Evolutionary conservation across 257 asterid genomes (phyloP).

Genomic region (Gynochthodes officinalis): DNA sequence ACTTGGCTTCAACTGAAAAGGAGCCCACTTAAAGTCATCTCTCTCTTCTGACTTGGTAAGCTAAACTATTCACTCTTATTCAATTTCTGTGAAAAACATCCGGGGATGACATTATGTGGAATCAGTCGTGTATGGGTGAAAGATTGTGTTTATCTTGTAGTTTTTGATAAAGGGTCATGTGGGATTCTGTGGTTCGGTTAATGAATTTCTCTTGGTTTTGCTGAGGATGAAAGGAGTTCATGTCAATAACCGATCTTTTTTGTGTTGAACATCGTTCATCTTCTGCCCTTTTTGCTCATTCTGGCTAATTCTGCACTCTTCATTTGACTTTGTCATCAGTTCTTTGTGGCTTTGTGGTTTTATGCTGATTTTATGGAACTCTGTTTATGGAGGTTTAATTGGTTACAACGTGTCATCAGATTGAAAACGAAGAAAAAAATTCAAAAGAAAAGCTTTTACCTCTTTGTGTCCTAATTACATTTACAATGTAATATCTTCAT

Average conservation of each 20-base stretch:
- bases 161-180: neutral
- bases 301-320: neutral
- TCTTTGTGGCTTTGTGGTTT: neutral
- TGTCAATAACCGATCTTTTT: neutral
- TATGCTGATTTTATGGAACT: neutral
- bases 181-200: conserved; percentile 2
- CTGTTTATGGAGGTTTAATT: conserved; percentile 1
- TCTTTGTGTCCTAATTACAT: neutral
- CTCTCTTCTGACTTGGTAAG: conserved; percentile 5
- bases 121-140: neutral
- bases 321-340: neutral
- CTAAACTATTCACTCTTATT: too few species aligned
- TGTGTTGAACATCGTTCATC: neutral
- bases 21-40: conserved; percentile 23
- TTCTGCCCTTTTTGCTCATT: neutral
- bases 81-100: neutral
- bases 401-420: too few species aligned
- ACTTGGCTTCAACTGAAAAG: conserved; percentile 25
- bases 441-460: neutral
- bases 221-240: neutral
- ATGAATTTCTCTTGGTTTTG: conserved; percentile 2
- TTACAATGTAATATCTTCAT: neutral
- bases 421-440: neutral
- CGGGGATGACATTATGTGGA: neutral
- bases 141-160: neutral